Conservation (phyloP, 441 rosid genomes). For the Pelargonium myrrhifolium region DNA sequence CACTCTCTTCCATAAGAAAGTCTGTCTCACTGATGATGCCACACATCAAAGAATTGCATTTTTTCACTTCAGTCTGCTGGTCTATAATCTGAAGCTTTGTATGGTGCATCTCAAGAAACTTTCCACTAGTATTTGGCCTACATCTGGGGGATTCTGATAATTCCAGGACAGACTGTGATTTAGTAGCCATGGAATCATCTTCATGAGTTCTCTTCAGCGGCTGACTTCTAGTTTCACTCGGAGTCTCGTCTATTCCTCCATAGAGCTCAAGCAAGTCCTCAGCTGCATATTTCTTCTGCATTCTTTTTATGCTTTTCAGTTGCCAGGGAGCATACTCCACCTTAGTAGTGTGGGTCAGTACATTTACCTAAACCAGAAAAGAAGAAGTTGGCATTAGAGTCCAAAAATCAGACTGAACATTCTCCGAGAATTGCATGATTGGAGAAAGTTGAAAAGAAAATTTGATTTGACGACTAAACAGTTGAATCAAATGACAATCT, state of each 20-base stretch:
- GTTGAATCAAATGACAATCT: background rate
- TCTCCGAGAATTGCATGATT: background rate
- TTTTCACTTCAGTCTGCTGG: background rate
- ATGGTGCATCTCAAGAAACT: background rate
- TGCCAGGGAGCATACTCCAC: slow-evolving; percentile 44
- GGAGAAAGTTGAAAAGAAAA: background rate
- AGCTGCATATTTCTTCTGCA: slow-evolving; percentile 23
- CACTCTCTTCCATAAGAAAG: background rate
- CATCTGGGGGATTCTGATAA: slow-evolving; percentile 10
- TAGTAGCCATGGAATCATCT: too few relatives aligned
- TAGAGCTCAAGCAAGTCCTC: slow-evolving; percentile 16
- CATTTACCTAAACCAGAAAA: slow-evolving; percentile 53
- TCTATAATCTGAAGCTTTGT: background rate
- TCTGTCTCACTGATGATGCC: background rate
- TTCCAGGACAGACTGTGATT: too few relatives aligned
- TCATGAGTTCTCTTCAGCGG: slow-evolving; percentile 11
- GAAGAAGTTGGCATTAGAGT: background rate
- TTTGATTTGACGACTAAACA: background rate
- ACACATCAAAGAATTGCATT: background rate
- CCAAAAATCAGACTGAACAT: slow-evolving; percentile 3
- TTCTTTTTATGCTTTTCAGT: slow-evolving; percentile 9
- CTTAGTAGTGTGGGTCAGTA: slow-evolving; percentile 66
- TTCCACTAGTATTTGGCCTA: background rate
- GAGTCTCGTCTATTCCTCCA: slow-evolving; percentile 16
- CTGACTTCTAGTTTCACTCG: slow-evolving; percentile 18